Evolutionary conservation across 495 filamentous ascomycete genomes (phyloP), one percentile per base, ranked within the genome.

Genomic region (Podospora anserina): DNA sequence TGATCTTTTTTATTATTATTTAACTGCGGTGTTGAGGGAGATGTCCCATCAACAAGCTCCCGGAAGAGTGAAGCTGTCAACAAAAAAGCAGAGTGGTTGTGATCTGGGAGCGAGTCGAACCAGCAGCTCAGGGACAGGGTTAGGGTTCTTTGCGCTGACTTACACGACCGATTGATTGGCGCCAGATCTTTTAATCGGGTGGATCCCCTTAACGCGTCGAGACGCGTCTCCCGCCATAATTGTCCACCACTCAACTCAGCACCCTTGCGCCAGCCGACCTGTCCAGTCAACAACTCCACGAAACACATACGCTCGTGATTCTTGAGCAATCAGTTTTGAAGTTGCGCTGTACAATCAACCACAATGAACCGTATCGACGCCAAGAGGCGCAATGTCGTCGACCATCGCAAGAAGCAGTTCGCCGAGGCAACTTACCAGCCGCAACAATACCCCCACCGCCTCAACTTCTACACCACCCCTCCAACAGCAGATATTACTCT

Each of bases 401-500:
- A 96, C 75, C 83, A 88, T 72, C 92, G 92, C 70, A 95, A 94
- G 79, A 89, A 86, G 78, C 93, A 97, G 76, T 98, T 97, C 72
- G 91, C 90, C 61, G 79, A 85, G 11, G 85, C 91, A 4, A 78
- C 83, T 11, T 94, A 86, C 82, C 86, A 91, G 80, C 85, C 90
- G 69, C 82, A 88, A 58, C 83, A 91, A 34, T 99, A 97, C 76
- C 85, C 88, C 18, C 86, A 95, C 80, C 90, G 93, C 65, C 84
- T 99, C 72, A 99, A 94, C 82, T 92, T 97, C 80, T 99, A 99
- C 81, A 85, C 86, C 28, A 83, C 84, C 23, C 94, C 96, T 34
- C 96, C 96, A 0, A 97, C 93, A 1, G 90, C 90, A 27, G 96
- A 99, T 72, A 93, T 99, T 78, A 97, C 92, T 3, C 89, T 99